These are phyloP conservation scores for Pythium apleroticum DNA, from an alignment of 352 stramenopile species.

Conservation along the genomic window DNA sequence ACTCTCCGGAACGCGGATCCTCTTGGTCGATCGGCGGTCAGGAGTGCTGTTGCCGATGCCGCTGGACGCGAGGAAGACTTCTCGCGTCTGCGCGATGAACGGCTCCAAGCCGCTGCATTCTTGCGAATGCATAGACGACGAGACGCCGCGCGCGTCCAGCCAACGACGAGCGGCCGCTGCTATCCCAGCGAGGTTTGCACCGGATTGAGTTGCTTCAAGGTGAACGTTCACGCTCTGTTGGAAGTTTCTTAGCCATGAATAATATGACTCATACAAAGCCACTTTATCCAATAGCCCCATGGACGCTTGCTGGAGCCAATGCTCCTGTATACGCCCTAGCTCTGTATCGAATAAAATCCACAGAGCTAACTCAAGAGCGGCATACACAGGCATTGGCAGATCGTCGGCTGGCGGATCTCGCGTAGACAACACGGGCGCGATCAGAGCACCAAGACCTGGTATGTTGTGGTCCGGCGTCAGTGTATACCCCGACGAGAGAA, in stretches of 20 bases:
- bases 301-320: slow-evolving; percentile 5
- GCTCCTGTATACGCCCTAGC: slow-evolving; percentile 1
- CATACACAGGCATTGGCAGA: neutral
- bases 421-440: neutral
- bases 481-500: neutral
- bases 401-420: neutral
- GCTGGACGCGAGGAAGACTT: slow-evolving; percentile 9
- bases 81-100: slow-evolving; percentile 18
- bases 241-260: slow-evolving; percentile 9
- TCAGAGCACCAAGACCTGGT: neutral
- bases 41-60: neutral
- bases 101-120: slow-evolving; percentile 13
- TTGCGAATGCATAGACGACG: neutral
- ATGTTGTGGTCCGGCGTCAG: neutral
- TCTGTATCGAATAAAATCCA: slow-evolving; percentile 13
- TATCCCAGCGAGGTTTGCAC: neutral
- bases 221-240: neutral
- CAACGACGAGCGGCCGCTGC: neutral
- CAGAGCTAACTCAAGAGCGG: slow-evolving; percentile 7
- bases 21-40: neutral
- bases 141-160: neutral
- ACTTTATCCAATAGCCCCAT: slow-evolving; percentile 13
- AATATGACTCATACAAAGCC: slow-evolving; percentile 19
- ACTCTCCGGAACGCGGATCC: neutral
- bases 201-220: neutral